Base-by-base conservation (phyloP, 139 green algal genomes). In the Penium margaritaceum region DNA sequence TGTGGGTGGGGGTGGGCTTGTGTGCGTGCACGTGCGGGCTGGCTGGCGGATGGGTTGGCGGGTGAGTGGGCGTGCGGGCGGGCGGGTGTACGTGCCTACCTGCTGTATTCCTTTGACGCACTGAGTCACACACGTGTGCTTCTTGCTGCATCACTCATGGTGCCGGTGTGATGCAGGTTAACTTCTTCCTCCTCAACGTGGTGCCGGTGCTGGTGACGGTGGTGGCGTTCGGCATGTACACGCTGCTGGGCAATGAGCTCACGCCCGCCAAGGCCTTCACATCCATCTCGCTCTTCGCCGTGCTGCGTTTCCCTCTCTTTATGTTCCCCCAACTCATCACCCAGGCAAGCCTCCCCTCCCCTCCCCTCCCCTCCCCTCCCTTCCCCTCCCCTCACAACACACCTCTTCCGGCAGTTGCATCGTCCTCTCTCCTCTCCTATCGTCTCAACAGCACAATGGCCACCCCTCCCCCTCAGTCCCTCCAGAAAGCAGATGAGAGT, bases 291-390 rank as follows among this genome's bases (percentile, higher is more conserved):
- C 84, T 95, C 24, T 98, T 98, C 74, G 86, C 86, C 36, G 84
- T 97, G 69, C 88, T 98, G 84, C 89, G 93, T 63, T 91, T 96
- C 72, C 92, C 93, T 4, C 83, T 98, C 70, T 82, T 89, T 41
- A 91, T 95, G 73, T 82, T 97, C 44, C 92, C 92, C 41, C 90
- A 95, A 24, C 44, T 81, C n/a, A 81, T 70, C 58, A 62, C 36
- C 36, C 75, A 84, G 55, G 67, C 76, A 3, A 33, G 37, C 24
- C 14, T 2, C n/a, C 47, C 3, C 5, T 21, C 5, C 47, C 51
- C 15, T 19, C 64, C 30, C 65, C 46, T 15, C 32, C 60, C 33
- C 30, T 43, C 34, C 30, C 9, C 21, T 24, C 51, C 51, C 51
- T 19, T 19, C 51, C 21, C 51, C 51, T 19, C 51, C 51, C 51